These are phyloP conservation scores for Rhododendron henanense DNA, from an alignment of 148 eudicot species.

Conservation along the genomic window DNA sequence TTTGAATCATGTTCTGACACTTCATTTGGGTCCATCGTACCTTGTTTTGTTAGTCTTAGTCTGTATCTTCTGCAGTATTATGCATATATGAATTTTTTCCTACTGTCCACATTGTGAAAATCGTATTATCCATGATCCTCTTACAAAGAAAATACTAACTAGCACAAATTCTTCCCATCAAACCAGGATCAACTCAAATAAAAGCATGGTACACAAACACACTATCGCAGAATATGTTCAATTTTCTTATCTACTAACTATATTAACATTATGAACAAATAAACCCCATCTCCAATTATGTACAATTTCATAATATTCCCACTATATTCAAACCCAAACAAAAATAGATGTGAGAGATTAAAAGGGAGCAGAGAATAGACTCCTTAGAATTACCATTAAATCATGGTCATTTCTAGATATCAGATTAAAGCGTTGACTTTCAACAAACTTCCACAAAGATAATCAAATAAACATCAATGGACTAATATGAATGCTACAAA, in stretches of 20 bases:
- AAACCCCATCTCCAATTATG: background rate
- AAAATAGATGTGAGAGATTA: background rate
- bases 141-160: background rate
- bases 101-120: background rate
- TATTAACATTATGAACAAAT: background rate
- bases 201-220: background rate
- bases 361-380: background rate
- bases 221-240: background rate
- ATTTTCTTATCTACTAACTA: background rate
- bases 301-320: background rate
- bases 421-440: background rate
- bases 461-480: background rate
- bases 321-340: background rate
- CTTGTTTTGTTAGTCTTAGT: background rate
- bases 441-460: background rate
- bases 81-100: background rate
- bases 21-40: background rate
- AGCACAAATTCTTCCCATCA: background rate
- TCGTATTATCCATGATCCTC: background rate
- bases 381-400: background rate
- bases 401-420: background rate
- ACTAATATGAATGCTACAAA: background rate
- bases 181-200: background rate
- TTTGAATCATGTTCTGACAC: background rate
- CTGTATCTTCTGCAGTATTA: background rate